Base-by-base conservation (phyloP, 371 early-diverging fungal genomes). In the Lichtheimia ornata region DNA sequence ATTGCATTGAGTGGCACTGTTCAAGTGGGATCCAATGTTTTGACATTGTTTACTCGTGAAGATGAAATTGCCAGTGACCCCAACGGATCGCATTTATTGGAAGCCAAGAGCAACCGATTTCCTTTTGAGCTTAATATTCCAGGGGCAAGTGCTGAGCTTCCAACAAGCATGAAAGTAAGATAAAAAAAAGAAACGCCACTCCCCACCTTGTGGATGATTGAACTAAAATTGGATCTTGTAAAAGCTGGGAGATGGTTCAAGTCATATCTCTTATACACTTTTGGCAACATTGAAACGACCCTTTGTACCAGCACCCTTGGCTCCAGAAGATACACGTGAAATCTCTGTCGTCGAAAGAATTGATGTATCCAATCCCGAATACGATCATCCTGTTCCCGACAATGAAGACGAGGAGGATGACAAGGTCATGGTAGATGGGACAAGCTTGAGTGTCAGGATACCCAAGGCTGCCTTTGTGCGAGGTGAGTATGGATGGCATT, bases 51-150 rank as follows among this genome's bases (percentile, higher is more conserved):
- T 42, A 59, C 60, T 7, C 65, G 69, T 42, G 63, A 64, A 43
- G 40, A 58, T n/a, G 41, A 59, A 18, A 42, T 71, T 42, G 78
- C 76, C 24, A 43, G 64, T 15, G 72, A 69, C 7, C 45, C 63
- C 35, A 70, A 69, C 5, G 72, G 60, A 57, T 43, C 70, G 12
- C 62, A 75, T 58, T 20, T 51, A 7, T 67, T 81, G 17, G 75
- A 81, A 40, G 70, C 76, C 2, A 64, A 64, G 56, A 73, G 69
- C 18, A 74, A 81, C 47, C 64, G 70, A 5, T 81, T 78, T 49
- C 75, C 74, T 25, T 81, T 81, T 53, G 64, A 65, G 57, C 69
- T 81, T 15, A 62, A 49, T 14, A 69, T 81, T 40, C 79, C 79
- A 42, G 64, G 43, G 9, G 63, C 44, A 17, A 55, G 51, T 58